Base-by-base conservation (phyloP, 2,329 filamentous ascomycete species). In the Colletotrichum graminicola region DNA sequence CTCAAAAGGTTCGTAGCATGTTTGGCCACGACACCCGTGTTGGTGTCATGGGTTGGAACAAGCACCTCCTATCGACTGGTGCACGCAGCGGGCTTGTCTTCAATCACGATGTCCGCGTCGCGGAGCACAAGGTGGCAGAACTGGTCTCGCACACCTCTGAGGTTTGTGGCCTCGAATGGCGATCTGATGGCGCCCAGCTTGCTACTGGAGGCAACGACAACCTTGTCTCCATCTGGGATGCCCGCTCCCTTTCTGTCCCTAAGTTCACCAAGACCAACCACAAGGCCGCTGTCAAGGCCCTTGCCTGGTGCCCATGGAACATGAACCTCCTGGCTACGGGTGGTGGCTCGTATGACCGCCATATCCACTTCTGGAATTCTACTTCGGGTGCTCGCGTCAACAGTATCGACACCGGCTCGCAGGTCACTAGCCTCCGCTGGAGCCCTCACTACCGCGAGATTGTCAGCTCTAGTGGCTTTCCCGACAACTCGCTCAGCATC, bases 241-340 rank as follows among this genome's bases (percentile, higher is more conserved):
- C 96, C 67, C 94, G 96, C 62, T 96, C 94, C 11, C 88, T 99
- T 72, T 91, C 91, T 23, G 95, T 97, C 12, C 96, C 96, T 81
- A 98, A 98, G 86, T 98, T 98, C 87, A 96, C 94, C 84, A 99
- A 99, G 91, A 97, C 95, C 79, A 99, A 99, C 89, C 96, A 99
- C 88, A 96, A 96, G 84, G 96, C 96, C 67, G 96, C 96, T 55
- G 95, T 99, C 84, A 99, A 99, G 90, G 96, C 96, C 71, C 90
- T 99, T 56, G 93, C 94, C 74, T 99, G 96, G 96, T 99, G 96
- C 88, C 96, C 96, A 54, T 99, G 96, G 96, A 96, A 97, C 85
- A 91, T 94, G 83, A 98, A 98, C 87, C 91, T 98, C 61, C 92
- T 99, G 59, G 96, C 96, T 69, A 98, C 96, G 54, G 96, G 96